phyloP scores from a whole-genome alignment of 2,329 filamentous ascomycete genomes.

The Magnaporthiopsis poae region DNA sequence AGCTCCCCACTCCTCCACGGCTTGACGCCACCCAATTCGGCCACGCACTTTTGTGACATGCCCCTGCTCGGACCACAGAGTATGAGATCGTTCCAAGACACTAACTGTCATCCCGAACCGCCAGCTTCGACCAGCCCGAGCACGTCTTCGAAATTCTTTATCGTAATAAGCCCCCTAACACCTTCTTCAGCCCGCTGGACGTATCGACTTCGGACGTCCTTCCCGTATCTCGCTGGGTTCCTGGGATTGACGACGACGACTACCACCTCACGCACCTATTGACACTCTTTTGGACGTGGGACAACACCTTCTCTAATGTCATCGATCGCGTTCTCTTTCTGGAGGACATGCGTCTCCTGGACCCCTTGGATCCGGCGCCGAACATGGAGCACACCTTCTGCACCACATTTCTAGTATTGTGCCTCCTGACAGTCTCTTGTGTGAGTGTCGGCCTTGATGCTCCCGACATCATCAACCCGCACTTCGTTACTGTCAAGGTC shows the following conservation, averaged over 20 bases:
- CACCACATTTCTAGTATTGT: constrained; percentile 17
- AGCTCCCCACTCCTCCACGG: no score
- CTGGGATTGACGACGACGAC: constrained; percentile 13
- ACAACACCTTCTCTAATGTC: constrained; percentile 12
- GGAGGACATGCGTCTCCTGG: constrained; percentile 9
- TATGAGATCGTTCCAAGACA: not conserved
- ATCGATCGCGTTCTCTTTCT: constrained; percentile 14
- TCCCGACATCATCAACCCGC: not conserved
- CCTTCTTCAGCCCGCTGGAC: not conserved
- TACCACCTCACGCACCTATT: constrained; percentile 13
- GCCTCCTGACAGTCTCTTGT: constrained; percentile 15
- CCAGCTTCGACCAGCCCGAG: constrained; percentile 4
- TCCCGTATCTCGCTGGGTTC: constrained; percentile 17
- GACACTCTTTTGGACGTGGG: constrained; percentile 18
- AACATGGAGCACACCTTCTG: constrained; percentile 14
- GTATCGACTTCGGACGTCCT: constrained; percentile 5
- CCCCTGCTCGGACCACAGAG: no score
- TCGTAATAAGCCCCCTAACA: not conserved
- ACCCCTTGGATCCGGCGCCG: not conserved
- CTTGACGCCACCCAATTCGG: no score
- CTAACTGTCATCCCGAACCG: not conserved
- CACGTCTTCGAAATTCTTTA: not conserved
- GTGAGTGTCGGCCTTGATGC: constrained; percentile 10
- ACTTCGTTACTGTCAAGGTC: not conserved
- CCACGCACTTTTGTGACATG: no score